phyloP scores from a whole-genome alignment of 2,329 filamentous ascomycete species.

The Lizonia empirigonia region DNA sequence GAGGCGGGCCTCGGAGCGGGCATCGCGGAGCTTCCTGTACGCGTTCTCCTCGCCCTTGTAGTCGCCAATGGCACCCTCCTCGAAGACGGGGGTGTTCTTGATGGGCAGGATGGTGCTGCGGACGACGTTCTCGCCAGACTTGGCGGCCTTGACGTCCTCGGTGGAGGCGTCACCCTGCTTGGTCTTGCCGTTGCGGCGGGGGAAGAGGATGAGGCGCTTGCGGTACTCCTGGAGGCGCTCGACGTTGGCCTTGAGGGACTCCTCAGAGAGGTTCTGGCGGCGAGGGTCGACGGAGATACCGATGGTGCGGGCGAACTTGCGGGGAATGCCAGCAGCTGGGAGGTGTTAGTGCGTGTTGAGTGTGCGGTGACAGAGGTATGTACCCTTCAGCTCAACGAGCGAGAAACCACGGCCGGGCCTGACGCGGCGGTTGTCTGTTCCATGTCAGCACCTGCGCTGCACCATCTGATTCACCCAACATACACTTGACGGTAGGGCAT shows the following conservation, averaged over 20 bases:
- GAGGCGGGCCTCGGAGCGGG: conserved; percentile 81
- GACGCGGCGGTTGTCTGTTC: conserved; percentile 85
- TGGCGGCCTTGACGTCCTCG: conserved; percentile 77
- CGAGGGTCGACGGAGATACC: conserved; percentile 95
- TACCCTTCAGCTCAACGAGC: conserved; percentile 96
- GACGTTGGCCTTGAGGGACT: conserved; percentile 93
- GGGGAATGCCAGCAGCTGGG: conserved; percentile 92
- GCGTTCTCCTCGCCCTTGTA: conserved; percentile 78
- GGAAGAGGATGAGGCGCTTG: conserved; percentile 95
- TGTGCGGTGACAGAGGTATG: conserved; percentile 22
- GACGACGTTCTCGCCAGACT: conserved; percentile 58
- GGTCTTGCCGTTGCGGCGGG: conserved; percentile 87
- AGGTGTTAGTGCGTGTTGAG: conserved; percentile 23
- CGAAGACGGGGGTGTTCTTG: conserved; percentile 71
- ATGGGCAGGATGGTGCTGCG: conserved; percentile 72
- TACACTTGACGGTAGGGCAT: conserved; percentile 92
- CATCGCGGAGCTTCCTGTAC: conserved; percentile 82
- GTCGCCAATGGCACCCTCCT: conserved; percentile 78
- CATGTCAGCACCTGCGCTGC: conserved; percentile 20
- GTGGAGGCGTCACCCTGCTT: conserved; percentile 91
- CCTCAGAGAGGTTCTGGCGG: conserved; percentile 96
- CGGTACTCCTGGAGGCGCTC: conserved; percentile 98
- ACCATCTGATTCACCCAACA: conserved; percentile 14
- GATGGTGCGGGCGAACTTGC: conserved; percentile 92
- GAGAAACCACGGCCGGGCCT: conserved; percentile 98